Evolutionary conservation across 768 basidiomycete genomes (phyloP), one percentile per base, ranked within the genome.

Genomic region (Psilocybe azurescens): DNA sequence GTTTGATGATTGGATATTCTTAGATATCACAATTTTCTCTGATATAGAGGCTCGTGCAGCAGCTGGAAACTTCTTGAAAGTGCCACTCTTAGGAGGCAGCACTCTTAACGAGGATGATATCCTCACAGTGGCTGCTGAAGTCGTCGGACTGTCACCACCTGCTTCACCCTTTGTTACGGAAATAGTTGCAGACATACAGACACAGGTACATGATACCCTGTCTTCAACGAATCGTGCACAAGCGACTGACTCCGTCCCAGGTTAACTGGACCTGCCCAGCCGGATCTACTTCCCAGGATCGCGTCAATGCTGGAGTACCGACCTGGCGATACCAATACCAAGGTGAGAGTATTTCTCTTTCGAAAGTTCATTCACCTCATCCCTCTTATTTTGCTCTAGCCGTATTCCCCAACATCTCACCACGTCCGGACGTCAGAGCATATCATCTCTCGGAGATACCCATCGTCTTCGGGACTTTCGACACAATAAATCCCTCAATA

Each of bases 401-500:
- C 32, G 67, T 78, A 20, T 80, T 78, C 55, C 74, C 73, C 2
- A 75, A 76, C 41, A 74, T 78, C n/a, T 75, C 76, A 3, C 63
- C 63, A 10, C 71, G 72, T 3, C 68, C 72, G 0, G 74, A 75
- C 54, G 52, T 78, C 8, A 74, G 79, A 8, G 74, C 79, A 2
- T 79, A 74, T 61, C 79, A 81, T 49, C 69, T 74, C 0, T 74
- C 78, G 1, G 75, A 79, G 38, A 74, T 81, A 33, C 78, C 80
- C 0, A 62, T 78, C 29, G 71, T 79, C 32, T 81, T 79, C 52
- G 78, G 77, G 2, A 75, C 76, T 1, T 76, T 71, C 65, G 69
- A 70, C 55, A 53, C 60, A 39, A 75, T 70, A 44, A 69, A 44
- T 16, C 10, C 70, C 3, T 52, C 64, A n/a, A 58, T 69, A 30